Evolutionary conservation across 768 basidiomycete species (phyloP).

Genomic region (Leucogyrophana mollusca): DNA sequence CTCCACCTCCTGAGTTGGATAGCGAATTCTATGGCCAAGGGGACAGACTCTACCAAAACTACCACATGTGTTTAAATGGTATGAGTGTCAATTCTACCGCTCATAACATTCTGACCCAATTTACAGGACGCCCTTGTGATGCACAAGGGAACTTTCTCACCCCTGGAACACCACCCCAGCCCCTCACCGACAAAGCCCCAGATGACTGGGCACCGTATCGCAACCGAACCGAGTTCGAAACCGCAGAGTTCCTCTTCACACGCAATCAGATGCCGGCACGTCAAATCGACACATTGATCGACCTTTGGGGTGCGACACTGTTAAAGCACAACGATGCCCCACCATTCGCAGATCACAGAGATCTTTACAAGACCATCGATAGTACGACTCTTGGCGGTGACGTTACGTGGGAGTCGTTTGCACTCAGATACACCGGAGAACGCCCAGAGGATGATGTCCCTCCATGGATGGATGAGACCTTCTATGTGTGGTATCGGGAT

Average conservation of each 20-base stretch:
- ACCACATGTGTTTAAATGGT: conserved; percentile 6
- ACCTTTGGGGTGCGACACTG: conserved; percentile 16
- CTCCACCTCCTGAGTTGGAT: background rate
- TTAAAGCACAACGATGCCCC: conserved; percentile 7
- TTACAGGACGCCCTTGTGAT: conserved; percentile 5
- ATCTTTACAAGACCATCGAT: conserved; percentile 27
- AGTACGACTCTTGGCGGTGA: conserved; percentile 23
- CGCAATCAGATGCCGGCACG: conserved; percentile 18
- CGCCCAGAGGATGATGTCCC: conserved; percentile 10
- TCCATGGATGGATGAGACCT: conserved; percentile 24
- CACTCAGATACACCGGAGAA: conserved; percentile 14
- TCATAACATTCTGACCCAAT: background rate
- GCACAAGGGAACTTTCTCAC: background rate
- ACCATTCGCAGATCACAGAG: conserved; percentile 22
- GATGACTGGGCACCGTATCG: conserved; percentile 13
- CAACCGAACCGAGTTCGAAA: conserved; percentile 13
- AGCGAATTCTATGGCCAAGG: conserved; percentile 2
- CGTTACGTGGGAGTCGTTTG: conserved; percentile 27
- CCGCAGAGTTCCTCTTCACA: conserved; percentile 18
- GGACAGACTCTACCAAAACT: conserved; percentile 1
- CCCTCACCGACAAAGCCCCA: background rate
- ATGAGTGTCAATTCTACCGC: background rate
- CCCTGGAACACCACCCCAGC: conserved; percentile 2
- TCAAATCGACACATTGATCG: conserved; percentile 15
- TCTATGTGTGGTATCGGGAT: conserved; percentile 26